Conservation (phyloP, 2,329 filamentous ascomycete genomes). For the Dothidotthia symphoricarpi region DNA sequence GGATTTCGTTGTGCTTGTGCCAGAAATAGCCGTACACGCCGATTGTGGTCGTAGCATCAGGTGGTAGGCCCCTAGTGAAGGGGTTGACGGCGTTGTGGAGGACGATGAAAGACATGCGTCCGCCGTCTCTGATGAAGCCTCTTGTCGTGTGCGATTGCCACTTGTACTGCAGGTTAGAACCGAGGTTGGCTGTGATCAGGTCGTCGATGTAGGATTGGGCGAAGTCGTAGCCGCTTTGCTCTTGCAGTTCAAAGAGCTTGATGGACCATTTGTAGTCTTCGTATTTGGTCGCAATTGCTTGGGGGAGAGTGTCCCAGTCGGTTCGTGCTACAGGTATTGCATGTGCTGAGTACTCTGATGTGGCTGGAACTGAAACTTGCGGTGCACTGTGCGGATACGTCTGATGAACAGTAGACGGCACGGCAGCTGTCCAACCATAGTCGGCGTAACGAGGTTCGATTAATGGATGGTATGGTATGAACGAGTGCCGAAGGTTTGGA, state of each 20-base stretch:
- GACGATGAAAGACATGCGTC: constrained; percentile 21
- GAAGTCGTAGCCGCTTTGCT: constrained; percentile 4
- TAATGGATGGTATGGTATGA: no score
- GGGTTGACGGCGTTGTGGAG: constrained; percentile 29
- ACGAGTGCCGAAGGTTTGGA: no score
- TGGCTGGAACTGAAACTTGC: no score
- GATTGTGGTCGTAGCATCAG: constrained; percentile 14
- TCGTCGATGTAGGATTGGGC: constrained; percentile 12
- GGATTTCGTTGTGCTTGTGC: constrained; percentile 18
- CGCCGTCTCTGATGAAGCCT: constrained; percentile 28
- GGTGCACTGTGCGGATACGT: no score
- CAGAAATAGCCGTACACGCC: constrained; percentile 25
- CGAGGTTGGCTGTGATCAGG: neutral
- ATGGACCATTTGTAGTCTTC: constrained; percentile 25
- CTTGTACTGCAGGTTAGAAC: neutral
- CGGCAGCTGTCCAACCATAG: no score
- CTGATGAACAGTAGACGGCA: no score
- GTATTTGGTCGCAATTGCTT: constrained; percentile 20
- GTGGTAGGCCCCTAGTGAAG: constrained; percentile 4
- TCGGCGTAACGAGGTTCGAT: no score
- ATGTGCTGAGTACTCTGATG: no score
- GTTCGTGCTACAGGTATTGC: no score
- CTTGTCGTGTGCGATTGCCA: constrained; percentile 15
- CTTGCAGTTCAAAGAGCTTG: constrained; percentile 16
- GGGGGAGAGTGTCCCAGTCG: constrained; percentile 5